These are phyloP conservation scores for Pythium aquatile DNA, from an alignment of 352 stramenopile genomes.

Conservation along the genomic window DNA sequence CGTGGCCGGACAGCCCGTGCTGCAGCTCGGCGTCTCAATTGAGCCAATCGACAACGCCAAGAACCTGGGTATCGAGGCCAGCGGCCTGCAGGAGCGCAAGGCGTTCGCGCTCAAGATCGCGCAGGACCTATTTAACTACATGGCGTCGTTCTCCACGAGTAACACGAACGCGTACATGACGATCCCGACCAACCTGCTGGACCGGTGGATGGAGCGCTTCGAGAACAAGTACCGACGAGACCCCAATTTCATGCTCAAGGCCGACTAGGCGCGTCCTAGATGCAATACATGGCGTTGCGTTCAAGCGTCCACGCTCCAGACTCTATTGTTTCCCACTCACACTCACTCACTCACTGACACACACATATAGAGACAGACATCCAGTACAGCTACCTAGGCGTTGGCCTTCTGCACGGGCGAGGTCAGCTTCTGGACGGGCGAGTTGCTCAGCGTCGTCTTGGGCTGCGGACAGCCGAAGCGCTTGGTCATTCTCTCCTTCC, in stretches of 20 bases:
- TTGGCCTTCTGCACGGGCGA: constrained; percentile 13
- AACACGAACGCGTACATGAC: constrained; percentile 61
- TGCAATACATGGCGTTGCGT: background rate
- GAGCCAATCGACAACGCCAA: constrained; percentile 42
- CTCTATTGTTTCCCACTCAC: background rate
- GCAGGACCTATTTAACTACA: constrained; percentile 84
- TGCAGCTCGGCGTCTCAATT: constrained; percentile 47
- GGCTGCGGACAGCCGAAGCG: constrained; percentile 25
- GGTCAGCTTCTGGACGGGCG: background rate
- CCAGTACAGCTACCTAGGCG: background rate
- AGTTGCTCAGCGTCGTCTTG: background rate
- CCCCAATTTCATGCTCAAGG: constrained; percentile 87
- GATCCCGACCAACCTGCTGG: constrained; percentile 81
- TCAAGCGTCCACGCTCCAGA: background rate
- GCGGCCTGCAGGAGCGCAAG: constrained; percentile 39
- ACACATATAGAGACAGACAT: too few relatives aligned
- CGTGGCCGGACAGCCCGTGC: constrained; percentile 31
- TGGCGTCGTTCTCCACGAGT: constrained; percentile 65
- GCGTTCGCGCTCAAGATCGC: constrained; percentile 84
- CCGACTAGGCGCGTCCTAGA: constrained; percentile 9
- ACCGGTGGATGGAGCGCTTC: constrained; percentile 82
- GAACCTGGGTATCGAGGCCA: constrained; percentile 45
- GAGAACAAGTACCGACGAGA: constrained; percentile 74
- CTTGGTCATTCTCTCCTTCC: constrained; percentile 24
- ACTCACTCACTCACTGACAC: background rate